Evolutionary conservation across 2,329 filamentous ascomycete species (phyloP), one percentile per base, ranked within the genome.

Genomic region (Fusarium sp.): DNA sequence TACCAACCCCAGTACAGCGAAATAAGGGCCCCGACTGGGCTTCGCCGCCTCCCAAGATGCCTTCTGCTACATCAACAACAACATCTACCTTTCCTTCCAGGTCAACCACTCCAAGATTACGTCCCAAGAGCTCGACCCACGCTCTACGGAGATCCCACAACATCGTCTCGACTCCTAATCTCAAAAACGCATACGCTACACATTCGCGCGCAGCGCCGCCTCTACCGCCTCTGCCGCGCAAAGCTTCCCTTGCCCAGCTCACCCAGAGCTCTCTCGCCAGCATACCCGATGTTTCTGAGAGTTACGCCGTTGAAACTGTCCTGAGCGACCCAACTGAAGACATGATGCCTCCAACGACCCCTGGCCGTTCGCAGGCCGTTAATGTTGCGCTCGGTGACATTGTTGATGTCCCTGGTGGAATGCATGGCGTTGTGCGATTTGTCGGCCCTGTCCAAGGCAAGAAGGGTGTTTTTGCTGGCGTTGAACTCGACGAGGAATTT

Each of bases 361-460:
- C 88, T 27, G 83, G 83, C 58, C 83, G 86, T 80, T 81, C 77
- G 72, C 83, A 77, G 71, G 81, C 82, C 66, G 85, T 86, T 55
- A 77, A 83, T 66, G 80, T 97, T 65, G 86, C 90, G 69, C 85
- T 96, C 42, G 95, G 95, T 71, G 95, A 98, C 78, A 80, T 85
- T 34, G 95, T 98, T 67, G 94, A 98, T 73, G 95, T 98, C 48
- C 94, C 95, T 3, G 96, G 96, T 44, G 93, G 91, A 79, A 97
- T 99, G 94, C 85, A 91, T 72, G 96, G 96, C 51, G 92, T 89
- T 4, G 91, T 98, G 72, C 95, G 92, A 78, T 99, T 97, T 78
- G 85, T 98, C 67, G 96, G 96, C 46, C 85, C 85, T 41, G 95
- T 99, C 42, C 88, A 90, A 74, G 94, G 94, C 69, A 98, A 97